phyloP scores from a whole-genome alignment of 345 rosid genomes.

The Eucalyptus sp. region DNA sequence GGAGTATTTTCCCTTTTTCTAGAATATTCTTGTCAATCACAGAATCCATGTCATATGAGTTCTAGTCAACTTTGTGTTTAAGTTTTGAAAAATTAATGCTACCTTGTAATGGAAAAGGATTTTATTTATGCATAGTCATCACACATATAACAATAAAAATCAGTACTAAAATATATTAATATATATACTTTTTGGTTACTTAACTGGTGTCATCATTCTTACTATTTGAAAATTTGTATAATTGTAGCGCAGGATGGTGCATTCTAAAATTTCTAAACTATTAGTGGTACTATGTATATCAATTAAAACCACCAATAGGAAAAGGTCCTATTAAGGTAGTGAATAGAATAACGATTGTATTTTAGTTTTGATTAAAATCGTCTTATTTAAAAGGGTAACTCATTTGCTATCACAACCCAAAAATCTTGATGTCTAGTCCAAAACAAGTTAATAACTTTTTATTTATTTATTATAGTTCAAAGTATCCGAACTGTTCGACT shows the following conservation, averaged over 20 bases:
- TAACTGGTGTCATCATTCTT: background rate
- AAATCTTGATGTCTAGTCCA: background rate
- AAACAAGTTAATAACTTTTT: background rate
- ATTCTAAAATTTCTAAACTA: background rate
- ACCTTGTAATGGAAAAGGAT: background rate
- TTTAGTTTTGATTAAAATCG: too few relatives aligned
- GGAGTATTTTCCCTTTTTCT: background rate
- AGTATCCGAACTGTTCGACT: rapidly evolving
- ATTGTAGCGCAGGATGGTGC: background rate
- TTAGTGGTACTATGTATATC: background rate
- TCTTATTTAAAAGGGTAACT: too few relatives aligned
- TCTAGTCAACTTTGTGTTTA: background rate
- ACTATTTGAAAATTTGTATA: background rate
- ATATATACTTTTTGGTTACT: background rate
- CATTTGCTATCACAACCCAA: too few relatives aligned
- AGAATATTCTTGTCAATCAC: background rate
- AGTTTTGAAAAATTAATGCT: background rate
- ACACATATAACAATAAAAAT: background rate
- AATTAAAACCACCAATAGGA: background rate
- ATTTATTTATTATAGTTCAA: background rate
- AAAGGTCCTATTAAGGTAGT: background rate
- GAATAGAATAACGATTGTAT: background rate
- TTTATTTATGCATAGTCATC: background rate
- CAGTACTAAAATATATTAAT: too few relatives aligned
- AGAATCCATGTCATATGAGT: too few relatives aligned